Conservation (phyloP, 179 eudicot species). For the Spergularia azorica region DNA sequence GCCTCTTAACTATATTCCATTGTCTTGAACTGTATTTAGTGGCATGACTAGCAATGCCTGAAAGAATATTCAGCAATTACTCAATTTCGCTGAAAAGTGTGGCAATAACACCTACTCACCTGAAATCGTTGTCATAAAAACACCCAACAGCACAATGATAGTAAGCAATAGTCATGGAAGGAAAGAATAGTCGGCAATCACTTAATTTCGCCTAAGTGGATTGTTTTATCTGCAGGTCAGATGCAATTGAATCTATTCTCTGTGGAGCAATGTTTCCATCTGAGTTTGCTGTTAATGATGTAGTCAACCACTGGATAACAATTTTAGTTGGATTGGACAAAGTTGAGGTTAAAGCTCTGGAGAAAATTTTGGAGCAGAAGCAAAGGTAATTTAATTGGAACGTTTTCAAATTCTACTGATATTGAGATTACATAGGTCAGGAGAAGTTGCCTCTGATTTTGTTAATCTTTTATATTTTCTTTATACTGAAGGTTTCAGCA, state of each 20-base stretch:
- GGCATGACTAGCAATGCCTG: background rate
- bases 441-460: slow-evolving; percentile 31
- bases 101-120: no score
- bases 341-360: slow-evolving; percentile 93
- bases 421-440: background rate
- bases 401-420: background rate
- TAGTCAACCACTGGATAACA: slow-evolving; percentile 68
- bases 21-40: background rate
- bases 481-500: slow-evolving; percentile 77
- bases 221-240: slow-evolving; percentile 66
- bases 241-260: slow-evolving; percentile 68
- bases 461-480: slow-evolving; percentile 21
- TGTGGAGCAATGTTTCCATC: slow-evolving; percentile 67
- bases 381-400: slow-evolving; percentile 57
- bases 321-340: slow-evolving; percentile 76
- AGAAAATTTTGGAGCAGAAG: slow-evolving; percentile 96
- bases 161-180: no score
- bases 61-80: background rate
- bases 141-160: no score
- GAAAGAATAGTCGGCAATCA: no score
- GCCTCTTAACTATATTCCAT: no score
- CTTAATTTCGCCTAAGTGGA: background rate
- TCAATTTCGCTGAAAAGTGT: slow-evolving; percentile 5
- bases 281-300: slow-evolving; percentile 66
- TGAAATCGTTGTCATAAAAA: no score